Evolutionary conservation across 805 yeast species (phyloP), one percentile per base, ranked within the genome.

Genomic region (Wickerhamomyces chambardii): DNA sequence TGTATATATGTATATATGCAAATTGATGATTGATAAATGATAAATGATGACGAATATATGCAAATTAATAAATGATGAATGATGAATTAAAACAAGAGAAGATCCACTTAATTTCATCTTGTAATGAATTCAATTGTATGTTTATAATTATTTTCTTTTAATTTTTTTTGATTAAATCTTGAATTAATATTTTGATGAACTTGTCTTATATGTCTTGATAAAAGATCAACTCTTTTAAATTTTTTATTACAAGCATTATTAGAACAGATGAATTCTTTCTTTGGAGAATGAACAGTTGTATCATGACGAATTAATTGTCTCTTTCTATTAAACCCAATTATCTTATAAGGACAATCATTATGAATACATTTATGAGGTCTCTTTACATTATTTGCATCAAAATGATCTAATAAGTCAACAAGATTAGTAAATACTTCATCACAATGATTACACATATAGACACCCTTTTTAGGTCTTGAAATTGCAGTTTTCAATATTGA

Each of bases 241-340:
- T 55, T 51, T 30, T 95, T 72, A 16, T 68, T 70, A 56, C 98
- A 90, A 4, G 73, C 81, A 9, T 66, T 54, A 90, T 96, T 87
- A 25, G 59, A 48, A 52, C 98, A 90, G 17, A 55, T 55, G 50
- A 84, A 84, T 15, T 60, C 59, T 53, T 49, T 56, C 45, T 42
- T 41, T 35, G 45, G 47, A 40, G 33, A 42, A 31, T 51, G 56
- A 7, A 51, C 50, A 0, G 53, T 44, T 14, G 33, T 31, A 4
- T 42, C 35, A 39, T 63, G 68, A 5, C 68, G 48, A 24, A 47
- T 45, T 36, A 62, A 45, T 44, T 63, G 68, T 37, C 60, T 47
- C 15, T 50, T 43, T 38, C 52, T 57, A 33, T 50, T 46, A 40
- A 63, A 64, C 2, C 71, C 71, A 18, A 66, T 58, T 12, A 56